phyloP scores from a whole-genome alignment of 495 filamentous ascomycete genomes.

The Neurospora tetraspora region DNA sequence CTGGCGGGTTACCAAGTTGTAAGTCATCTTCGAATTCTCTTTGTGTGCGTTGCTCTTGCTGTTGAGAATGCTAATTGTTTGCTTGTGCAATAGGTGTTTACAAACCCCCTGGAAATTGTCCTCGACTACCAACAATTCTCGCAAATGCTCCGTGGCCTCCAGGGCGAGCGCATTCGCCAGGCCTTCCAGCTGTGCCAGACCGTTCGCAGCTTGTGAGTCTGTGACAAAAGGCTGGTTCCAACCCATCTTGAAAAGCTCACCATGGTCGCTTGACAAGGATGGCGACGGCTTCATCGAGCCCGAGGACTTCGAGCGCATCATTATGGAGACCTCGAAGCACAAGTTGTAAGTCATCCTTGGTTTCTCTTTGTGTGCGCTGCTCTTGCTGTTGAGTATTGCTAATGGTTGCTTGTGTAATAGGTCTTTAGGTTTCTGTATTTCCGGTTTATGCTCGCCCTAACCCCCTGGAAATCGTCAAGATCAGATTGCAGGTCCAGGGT shows the following conservation, averaged over 20 bases:
- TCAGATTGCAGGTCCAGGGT: slow-evolving; percentile 93
- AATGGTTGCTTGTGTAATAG: slow-evolving; percentile 29
- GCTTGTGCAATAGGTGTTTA: slow-evolving; percentile 57
- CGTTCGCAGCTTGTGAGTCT: background rate
- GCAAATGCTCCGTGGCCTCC: slow-evolving; percentile 92
- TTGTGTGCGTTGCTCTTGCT: no score
- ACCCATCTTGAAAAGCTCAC: background rate
- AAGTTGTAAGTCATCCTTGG: slow-evolving; percentile 91
- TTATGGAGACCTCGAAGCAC: slow-evolving; percentile 77
- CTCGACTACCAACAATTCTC: slow-evolving; percentile 95
- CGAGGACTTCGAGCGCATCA: slow-evolving; percentile 92
- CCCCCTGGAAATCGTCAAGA: slow-evolving; percentile 97
- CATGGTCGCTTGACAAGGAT: slow-evolving; percentile 58
- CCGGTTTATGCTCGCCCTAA: slow-evolving; percentile 39
- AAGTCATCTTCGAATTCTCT: no score
- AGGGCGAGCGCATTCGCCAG: slow-evolving; percentile 89
- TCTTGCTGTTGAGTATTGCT: slow-evolving; percentile 52
- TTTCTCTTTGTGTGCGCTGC: slow-evolving; percentile 96
- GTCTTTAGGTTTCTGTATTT: slow-evolving; percentile 49
- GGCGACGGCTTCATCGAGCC: slow-evolving; percentile 96
- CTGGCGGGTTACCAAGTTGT: background rate
- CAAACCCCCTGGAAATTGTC: slow-evolving; percentile 96
- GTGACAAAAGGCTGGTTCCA: background rate
- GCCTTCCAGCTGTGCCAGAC: slow-evolving; percentile 57
- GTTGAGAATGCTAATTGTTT: no score